Percentiles rank a stretch among this genome's conserved stretches.
Evolutionary conservation across 2,329 filamentous ascomycete genomes (phyloP).

Genomic region (Pestalotiopsis sp.): DNA sequence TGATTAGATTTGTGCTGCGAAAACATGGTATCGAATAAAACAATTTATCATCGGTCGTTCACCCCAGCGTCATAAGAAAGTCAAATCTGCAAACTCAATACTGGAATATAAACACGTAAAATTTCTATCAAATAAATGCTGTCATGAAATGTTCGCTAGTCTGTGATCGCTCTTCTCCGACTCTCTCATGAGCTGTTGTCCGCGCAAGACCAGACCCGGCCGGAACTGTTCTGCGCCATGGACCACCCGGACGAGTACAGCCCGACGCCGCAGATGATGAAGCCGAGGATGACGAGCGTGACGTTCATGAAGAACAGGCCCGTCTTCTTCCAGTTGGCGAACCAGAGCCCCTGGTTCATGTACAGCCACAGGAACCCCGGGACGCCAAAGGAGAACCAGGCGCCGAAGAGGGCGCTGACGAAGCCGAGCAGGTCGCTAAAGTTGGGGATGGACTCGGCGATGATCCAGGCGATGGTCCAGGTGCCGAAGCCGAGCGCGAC

Average conservation of each 20-base stretch:
- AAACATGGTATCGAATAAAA: no score
- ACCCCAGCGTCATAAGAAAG: not conserved
- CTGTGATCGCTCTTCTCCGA: not conserved
- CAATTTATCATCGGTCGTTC: no score
- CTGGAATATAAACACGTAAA: not conserved
- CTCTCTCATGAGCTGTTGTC: not conserved
- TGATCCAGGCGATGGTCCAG: slow-evolving; percentile 66
- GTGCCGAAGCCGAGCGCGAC: slow-evolving; percentile 52
- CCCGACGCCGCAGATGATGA: slow-evolving; percentile 38
- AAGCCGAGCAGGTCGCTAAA: slow-evolving; percentile 68
- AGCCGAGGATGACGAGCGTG: slow-evolving; percentile 33
- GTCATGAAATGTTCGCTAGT: not conserved
- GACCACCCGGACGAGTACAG: slow-evolving; percentile 41
- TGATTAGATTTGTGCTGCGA: no score
- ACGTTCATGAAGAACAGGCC: slow-evolving; percentile 34
- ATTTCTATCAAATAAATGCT: not conserved
- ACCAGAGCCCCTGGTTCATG: slow-evolving; percentile 45
- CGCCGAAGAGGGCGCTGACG: slow-evolving; percentile 64
- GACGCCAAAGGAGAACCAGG: slow-evolving; percentile 65
- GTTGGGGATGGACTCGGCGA: slow-evolving; percentile 69
- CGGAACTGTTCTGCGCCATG: slow-evolving; percentile 23
- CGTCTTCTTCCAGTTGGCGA: slow-evolving; percentile 32
- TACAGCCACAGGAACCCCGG: slow-evolving; percentile 51
- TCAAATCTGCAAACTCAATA: not conserved
- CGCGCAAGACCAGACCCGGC: slow-evolving; percentile 3